A percentile compares a stretch with the other conserved stretches of the same genome.
These are phyloP conservation scores for Sarcomyxa edulis DNA, from an alignment of 768 basidiomycete species.

Conservation along the genomic window DNA sequence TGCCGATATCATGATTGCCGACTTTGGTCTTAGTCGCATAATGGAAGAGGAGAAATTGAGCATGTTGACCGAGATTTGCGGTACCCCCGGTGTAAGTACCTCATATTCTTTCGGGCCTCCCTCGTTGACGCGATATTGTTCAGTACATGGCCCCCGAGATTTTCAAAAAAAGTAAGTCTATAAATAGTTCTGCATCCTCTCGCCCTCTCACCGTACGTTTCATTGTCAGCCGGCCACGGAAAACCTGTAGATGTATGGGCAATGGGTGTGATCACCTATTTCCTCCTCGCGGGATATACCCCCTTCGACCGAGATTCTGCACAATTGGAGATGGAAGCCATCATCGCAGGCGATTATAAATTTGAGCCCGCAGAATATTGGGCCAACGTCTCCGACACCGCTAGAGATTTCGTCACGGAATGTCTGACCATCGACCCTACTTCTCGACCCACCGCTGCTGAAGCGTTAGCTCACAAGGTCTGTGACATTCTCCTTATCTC, in stretches of 20 bases:
- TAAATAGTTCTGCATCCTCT: neutral
- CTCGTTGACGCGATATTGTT: neutral
- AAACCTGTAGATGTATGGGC: slow-evolving; percentile 97
- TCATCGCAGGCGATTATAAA: slow-evolving; percentile 88
- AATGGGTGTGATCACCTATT: slow-evolving; percentile 98
- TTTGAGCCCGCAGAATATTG: slow-evolving; percentile 73
- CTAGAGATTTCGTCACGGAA: slow-evolving; percentile 72
- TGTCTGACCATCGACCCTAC: slow-evolving; percentile 86
- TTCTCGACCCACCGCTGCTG: slow-evolving; percentile 71
- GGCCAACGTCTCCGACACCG: slow-evolving; percentile 77
- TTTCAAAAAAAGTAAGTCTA: slow-evolving; percentile 73
- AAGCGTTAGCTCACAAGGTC: slow-evolving; percentile 68
- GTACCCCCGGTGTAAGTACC: slow-evolving; percentile 73
- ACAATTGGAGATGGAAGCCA: slow-evolving; percentile 91
- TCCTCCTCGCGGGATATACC: slow-evolving; percentile 88
- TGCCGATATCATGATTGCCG: slow-evolving; percentile 94
- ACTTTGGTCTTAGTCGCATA: slow-evolving; percentile 89
- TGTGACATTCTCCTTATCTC: slow-evolving; percentile 1
- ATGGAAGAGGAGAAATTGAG: slow-evolving; percentile 89
- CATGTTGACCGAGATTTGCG: slow-evolving; percentile 91
- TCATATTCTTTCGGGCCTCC: slow-evolving; percentile 1
- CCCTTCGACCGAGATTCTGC: slow-evolving; percentile 93
- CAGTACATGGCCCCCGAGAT: slow-evolving; percentile 97
- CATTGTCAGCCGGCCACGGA: slow-evolving; percentile 69
- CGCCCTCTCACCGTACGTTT: slow-evolving; percentile 3